phyloP scores from a whole-genome alignment of 2,329 filamentous ascomycete genomes.

The Trichoderma endophyticum region DNA sequence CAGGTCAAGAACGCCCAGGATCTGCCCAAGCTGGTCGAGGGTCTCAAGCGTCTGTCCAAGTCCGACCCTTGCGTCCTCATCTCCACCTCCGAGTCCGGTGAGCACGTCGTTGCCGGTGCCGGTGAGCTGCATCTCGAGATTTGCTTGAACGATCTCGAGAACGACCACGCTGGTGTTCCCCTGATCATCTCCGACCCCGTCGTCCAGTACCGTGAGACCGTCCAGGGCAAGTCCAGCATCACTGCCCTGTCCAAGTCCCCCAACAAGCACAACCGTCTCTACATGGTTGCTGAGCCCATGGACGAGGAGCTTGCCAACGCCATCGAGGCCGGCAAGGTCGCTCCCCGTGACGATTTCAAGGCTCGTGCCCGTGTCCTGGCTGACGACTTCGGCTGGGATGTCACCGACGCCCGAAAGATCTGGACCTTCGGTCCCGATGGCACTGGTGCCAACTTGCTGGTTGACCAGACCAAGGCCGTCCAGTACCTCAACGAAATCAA shows the following conservation, averaged over 20 bases:
- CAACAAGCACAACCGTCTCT: conserved; percentile 99
- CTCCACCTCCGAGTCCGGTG: conserved; percentile 83
- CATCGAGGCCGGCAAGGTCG: conserved; percentile 90
- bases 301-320: conserved; percentile 86
- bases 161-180: conserved; percentile 98
- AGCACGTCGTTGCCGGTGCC: conserved; percentile 98
- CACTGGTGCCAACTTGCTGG: conserved; percentile 93
- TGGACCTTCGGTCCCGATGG: conserved; percentile 99
- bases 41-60: conserved; percentile 99
- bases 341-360: conserved; percentile 98
- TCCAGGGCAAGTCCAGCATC: conserved; percentile 79
- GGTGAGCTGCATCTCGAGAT: conserved; percentile 99
- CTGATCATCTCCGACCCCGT: conserved; percentile 98
- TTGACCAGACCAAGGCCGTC: conserved; percentile 99
- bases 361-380: conserved; percentile 91
- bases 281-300: conserved; percentile 88
- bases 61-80: conserved; percentile 98
- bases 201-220: conserved; percentile 98
- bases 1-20: conserved; percentile 99
- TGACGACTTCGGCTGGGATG: conserved; percentile 98
- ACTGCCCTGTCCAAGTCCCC: conserved; percentile 98
- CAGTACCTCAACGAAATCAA: conserved; percentile 99
- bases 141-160: conserved; percentile 99
- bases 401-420: conserved; percentile 99
- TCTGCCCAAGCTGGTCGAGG: conserved; percentile 98